Base-by-base conservation (phyloP, 331 rosid genomes). In the Rhamnella rubrinervis region DNA sequence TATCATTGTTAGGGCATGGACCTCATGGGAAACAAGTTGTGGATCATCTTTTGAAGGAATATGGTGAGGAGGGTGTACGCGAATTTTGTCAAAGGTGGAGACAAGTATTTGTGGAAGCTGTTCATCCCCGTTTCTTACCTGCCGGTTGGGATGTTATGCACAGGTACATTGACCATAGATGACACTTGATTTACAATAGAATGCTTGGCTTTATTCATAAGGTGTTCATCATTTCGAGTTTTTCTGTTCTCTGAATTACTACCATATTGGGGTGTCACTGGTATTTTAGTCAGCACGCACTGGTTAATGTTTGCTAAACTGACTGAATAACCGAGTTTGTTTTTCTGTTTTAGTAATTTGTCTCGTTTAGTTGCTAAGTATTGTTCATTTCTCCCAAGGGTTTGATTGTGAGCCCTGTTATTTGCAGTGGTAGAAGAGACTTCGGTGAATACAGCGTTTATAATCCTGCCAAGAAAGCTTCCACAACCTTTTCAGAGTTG, bases 1-100 rank as follows among this genome's bases (percentile, higher is more conserved):
- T 85, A 55, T 95, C 97, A 38, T 83, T 95, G 35, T 79, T 91
- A 73, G 98, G 97, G 58, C 98, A 93, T 72, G 98, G 98, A 49
- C 97, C 97, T n/a, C 98, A 90, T 71, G 99, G 99, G 25, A 91
- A 88, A 71, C 86, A 80, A 77, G 96, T 91, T 78, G 97, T 95
- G 75, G 97, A 95, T 63, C 78, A 80, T 83, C 76, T 95, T 75
- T 55, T 91, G 67, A 77, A 70, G 75, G 93, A 87, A 73, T 74
- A 82, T 49, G 90, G 97, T 14, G 90, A 95, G 26, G 93, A 83
- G 40, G 97, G 99, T 41, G 65, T 95, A 71, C 70, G 79, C 26
- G 79, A 84, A 63, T 91, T 95, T 59, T 91, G 96, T 76, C 97
- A 86, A 69, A 80, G 96, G 78, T 95, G 97, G 99, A 89, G 99